Percentiles rank a stretch among this genome's conserved stretches.
These are phyloP conservation scores for Eucalyptus lansdowneana DNA, from an alignment of 345 rosid species.

Conservation along the genomic window DNA sequence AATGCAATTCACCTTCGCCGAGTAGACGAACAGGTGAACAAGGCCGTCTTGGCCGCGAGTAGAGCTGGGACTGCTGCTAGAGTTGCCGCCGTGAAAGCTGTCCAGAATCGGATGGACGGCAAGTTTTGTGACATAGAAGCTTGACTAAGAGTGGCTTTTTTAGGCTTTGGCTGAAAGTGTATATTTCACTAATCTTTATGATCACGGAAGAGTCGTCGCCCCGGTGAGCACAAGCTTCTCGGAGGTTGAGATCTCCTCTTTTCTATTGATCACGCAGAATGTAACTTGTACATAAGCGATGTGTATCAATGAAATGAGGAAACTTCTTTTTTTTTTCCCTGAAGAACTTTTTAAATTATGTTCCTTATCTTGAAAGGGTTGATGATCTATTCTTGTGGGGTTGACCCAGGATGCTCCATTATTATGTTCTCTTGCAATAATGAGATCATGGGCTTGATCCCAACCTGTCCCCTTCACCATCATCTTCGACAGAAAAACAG, in stretches of 20 bases:
- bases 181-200: not conserved
- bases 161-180: not conserved
- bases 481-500: not conserved
- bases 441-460: not conserved
- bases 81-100: slow-evolving; percentile 93
- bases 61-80: slow-evolving; percentile 92
- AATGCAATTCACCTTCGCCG: slow-evolving; percentile 43
- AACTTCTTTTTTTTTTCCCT: slow-evolving; percentile 1
- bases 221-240: not conserved
- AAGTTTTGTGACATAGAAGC: slow-evolving; percentile 65
- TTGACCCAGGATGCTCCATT: not conserved
- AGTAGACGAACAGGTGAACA: slow-evolving; percentile 75
- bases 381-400: not conserved
- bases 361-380: not conserved
- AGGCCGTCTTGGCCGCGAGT: slow-evolving; percentile 59
- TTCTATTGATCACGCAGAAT: slow-evolving; percentile 1
- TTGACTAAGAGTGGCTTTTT: not conserved
- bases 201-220: not conserved
- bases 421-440: not conserved
- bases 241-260: not conserved
- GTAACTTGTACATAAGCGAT: slow-evolving; percentile 8
- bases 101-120: slow-evolving; percentile 83
- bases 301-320: slow-evolving; percentile 15
- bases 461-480: not conserved
- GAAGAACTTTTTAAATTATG: not conserved